Base-by-base conservation (phyloP, 2,329 filamentous ascomycete species). In the Aspergillus hiratsukae region DNA sequence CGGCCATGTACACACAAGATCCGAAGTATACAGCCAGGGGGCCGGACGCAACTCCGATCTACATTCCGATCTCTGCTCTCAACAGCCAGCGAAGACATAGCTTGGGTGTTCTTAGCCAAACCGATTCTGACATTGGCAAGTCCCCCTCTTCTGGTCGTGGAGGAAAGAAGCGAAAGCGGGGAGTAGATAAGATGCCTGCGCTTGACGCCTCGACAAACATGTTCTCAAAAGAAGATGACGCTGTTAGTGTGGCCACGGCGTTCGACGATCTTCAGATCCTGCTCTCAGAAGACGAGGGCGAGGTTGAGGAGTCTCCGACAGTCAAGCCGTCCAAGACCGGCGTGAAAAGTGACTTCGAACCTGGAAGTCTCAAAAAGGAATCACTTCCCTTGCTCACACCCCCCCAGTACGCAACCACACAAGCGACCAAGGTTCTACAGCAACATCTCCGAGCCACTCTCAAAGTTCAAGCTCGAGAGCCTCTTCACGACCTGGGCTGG, bases 401-500 rank as follows among this genome's bases (percentile, higher is more conserved):
- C 7, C 89, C 90, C 0, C 71, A 76, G 1, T 90, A 89, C 73
- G 88, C 88, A 4, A 87, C 83, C 0, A 68, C 75, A 0, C 61
- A 71, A 1, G 87, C 87, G 1, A 87, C 85, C 2, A 85, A 80
- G 65, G 75, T 82, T 3, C 78, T 94, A 0, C 82, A 84, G 58
- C 79, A 78, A 43, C 87, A 91, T 61, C 80, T 96, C 48, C 80
- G 79, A 53, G 78, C 80, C 8, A 76, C 92, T 0, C 75, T 89
- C 35, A 82, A 83, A 56, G 72, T 86, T 1, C 91, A 96, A 68
- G 71, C 81, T 1, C 76, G 70, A 10, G 84, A 81, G 1, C 81
- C 84, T 0, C 69, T 83, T 1, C 81, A 87, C 57, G 83, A 88
- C 57, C 80, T 95, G 0, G 92, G 92, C 17, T 96, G 91, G 91